Conservation (phyloP, 768 basidiomycete genomes). For the Lactifluus piperatus region DNA sequence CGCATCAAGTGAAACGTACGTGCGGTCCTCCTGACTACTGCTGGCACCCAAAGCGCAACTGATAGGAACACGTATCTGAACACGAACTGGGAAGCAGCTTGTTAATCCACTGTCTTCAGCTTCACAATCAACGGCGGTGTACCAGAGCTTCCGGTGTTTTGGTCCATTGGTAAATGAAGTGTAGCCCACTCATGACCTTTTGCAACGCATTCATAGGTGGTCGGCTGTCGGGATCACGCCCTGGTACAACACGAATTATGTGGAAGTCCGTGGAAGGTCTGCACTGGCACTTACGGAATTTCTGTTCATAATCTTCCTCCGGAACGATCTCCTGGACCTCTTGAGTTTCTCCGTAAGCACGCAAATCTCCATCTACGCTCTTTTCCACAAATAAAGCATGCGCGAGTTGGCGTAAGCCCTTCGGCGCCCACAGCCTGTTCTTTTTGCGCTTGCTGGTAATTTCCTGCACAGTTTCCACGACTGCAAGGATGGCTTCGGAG, state of each 20-base stretch:
- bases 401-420: constrained; percentile 31
- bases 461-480: constrained; percentile 31
- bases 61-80: constrained; percentile 42
- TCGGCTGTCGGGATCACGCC: constrained; percentile 39
- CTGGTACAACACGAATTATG: constrained; percentile 20
- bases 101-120: background rate
- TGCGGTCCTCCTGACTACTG: constrained; percentile 34
- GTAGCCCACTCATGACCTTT: constrained; percentile 30
- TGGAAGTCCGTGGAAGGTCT: background rate
- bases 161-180: constrained; percentile 32
- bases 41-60: constrained; percentile 44
- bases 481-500: constrained; percentile 29
- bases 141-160: constrained; percentile 36
- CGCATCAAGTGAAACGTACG: constrained; percentile 27
- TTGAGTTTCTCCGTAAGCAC: constrained; percentile 26
- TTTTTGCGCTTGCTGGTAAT: constrained; percentile 31
- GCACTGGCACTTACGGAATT: constrained; percentile 16
- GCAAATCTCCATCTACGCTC: constrained; percentile 22
- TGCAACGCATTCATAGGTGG: constrained; percentile 39
- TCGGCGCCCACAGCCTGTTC: constrained; percentile 43
- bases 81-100: constrained; percentile 31
- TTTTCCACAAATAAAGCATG: constrained; percentile 26
- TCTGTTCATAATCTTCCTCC: constrained; percentile 20
- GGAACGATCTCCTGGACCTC: constrained; percentile 24
- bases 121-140: constrained; percentile 1